Evolutionary conservation across 352 stramenopile genomes (phyloP), one percentile per base, ranked within the genome.

Genomic region (Phytophthora hybrid): DNA sequence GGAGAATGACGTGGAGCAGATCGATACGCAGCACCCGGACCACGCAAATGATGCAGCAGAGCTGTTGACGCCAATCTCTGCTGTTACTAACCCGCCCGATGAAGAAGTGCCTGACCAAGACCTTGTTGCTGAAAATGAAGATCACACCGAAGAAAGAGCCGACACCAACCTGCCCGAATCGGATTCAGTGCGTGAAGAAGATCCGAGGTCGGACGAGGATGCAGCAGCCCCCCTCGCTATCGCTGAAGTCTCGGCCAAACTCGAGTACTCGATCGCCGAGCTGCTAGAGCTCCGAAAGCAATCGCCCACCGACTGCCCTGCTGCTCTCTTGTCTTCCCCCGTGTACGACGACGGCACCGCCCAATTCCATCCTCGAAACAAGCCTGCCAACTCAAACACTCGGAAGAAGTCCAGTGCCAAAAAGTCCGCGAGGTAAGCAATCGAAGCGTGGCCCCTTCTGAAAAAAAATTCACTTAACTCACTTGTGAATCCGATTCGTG

Each of bases 341-440:
- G 76, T 82, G 29, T 37, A 39, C 4, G 67, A 82, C 41, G 72
- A 82, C 26, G 76, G 67, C 18, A 66, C 51, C 21, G 14, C 21
- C 14, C n/a, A n/a, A n/a, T n/a, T n/a, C n/a, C n/a, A n/a, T n/a
- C 13, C 37, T 13, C 63, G 23, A 8, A 57, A 16, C 16, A 75
- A 78, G 51, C 5, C 19, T 21, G 63, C 19, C 49, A 76, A 64
- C 21, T 55, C n/a, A 46, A 46, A n/a, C 37, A 18, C 37, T 5
- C 37, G 37, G 13, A 78, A 67, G 55, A 75, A 78, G 29, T 26
- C 52, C 6, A 65, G 59, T 26, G 18, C 19, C 23, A 77, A 69
- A 19, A 80, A 71, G 59, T 46, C 23, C 3, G 31, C 54, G 31
- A 80, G 73, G 73, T 80, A 65, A 77, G 69, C 19, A 21, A 21